Conservation (phyloP, 352 stramenopile species). For the Globisporangium solare region DNA sequence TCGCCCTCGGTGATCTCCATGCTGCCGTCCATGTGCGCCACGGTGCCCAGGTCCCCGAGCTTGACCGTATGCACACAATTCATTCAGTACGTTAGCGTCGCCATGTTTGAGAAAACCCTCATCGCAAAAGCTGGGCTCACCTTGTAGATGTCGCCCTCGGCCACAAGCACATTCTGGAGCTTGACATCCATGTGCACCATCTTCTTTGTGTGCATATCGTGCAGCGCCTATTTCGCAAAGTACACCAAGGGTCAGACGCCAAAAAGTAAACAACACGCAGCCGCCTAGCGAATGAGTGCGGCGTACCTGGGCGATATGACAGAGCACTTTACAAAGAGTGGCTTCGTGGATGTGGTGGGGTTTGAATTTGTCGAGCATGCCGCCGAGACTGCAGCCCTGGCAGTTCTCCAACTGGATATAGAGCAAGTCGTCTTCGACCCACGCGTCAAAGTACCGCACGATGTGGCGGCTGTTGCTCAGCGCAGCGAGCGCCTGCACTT, state of each 20-base stretch:
- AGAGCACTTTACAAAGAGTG: constrained; percentile 69
- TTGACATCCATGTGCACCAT: constrained; percentile 90
- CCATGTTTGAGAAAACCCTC: no score
- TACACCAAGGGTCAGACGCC: neutral
- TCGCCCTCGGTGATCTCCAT: constrained; percentile 87
- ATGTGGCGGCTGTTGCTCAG: constrained; percentile 73
- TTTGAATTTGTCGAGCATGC: constrained; percentile 60
- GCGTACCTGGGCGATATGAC: constrained; percentile 65
- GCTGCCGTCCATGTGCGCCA: constrained; percentile 66
- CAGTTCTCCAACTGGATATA: constrained; percentile 86
- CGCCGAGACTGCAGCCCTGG: constrained; percentile 53
- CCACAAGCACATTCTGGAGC: constrained; percentile 74
- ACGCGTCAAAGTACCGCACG: constrained; percentile 85
- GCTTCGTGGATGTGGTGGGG: constrained; percentile 66
- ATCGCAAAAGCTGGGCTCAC: constrained; percentile 15
- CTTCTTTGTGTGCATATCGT: constrained; percentile 80
- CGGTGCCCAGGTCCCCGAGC: constrained; percentile 77
- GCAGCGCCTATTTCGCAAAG: constrained; percentile 33
- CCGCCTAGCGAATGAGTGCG: neutral
- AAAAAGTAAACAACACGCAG: neutral
- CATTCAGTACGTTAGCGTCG: no score
- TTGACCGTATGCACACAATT: constrained; percentile 9
- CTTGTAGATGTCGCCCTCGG: constrained; percentile 68
- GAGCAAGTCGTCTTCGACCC: constrained; percentile 85
- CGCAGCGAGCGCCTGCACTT: constrained; percentile 81